These are phyloP conservation scores for Artemisia annua DNA, from an alignment of 129 eudicot genomes.

Conservation along the genomic window DNA sequence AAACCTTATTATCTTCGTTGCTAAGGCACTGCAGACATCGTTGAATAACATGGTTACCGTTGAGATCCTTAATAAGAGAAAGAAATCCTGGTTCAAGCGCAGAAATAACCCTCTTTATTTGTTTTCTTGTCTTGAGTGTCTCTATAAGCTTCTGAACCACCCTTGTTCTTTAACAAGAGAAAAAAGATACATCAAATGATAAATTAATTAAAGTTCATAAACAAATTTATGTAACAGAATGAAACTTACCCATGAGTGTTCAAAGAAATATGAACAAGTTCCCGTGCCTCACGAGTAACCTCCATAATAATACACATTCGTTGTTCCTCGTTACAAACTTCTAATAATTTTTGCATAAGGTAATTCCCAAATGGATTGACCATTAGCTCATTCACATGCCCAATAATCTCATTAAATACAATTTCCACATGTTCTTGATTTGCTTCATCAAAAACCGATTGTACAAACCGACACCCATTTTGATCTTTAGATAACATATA, in stretches of 20 bases:
- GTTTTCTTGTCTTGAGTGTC: slow-evolving; percentile 61
- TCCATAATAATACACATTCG: slow-evolving; percentile 42
- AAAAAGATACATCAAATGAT: not conserved
- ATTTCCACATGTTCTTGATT: slow-evolving; percentile 47
- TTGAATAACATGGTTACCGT: slow-evolving; percentile 82
- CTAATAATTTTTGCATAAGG: slow-evolving; percentile 67
- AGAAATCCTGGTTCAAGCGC: slow-evolving; percentile 72
- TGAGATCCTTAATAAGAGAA: slow-evolving; percentile 61
- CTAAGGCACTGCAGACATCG: slow-evolving; percentile 62
- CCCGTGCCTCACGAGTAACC: slow-evolving; percentile 52
- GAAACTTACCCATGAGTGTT: slow-evolving; percentile 65
- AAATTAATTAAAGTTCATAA: not conserved
- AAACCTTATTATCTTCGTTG: slow-evolving; percentile 64
- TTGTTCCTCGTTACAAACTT: slow-evolving; percentile 70
- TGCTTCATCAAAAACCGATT: slow-evolving; percentile 57
- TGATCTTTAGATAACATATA: slow-evolving; percentile 68
- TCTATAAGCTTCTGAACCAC: slow-evolving; percentile 74
- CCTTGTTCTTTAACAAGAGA: slow-evolving; percentile 54
- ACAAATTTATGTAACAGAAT: not conserved
- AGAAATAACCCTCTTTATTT: slow-evolving; percentile 44
- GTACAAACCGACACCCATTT: slow-evolving; percentile 69
- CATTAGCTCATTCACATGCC: slow-evolving; percentile 62
- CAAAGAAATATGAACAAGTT: slow-evolving; percentile 49
- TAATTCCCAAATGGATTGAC: slow-evolving; percentile 72
- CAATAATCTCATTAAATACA: slow-evolving; percentile 55